Percentiles rank a stretch among this genome's conserved stretches.
Conservation (phyloP, 2,329 filamentous ascomycete genomes). For the Cladosporium oxysporum region DNA sequence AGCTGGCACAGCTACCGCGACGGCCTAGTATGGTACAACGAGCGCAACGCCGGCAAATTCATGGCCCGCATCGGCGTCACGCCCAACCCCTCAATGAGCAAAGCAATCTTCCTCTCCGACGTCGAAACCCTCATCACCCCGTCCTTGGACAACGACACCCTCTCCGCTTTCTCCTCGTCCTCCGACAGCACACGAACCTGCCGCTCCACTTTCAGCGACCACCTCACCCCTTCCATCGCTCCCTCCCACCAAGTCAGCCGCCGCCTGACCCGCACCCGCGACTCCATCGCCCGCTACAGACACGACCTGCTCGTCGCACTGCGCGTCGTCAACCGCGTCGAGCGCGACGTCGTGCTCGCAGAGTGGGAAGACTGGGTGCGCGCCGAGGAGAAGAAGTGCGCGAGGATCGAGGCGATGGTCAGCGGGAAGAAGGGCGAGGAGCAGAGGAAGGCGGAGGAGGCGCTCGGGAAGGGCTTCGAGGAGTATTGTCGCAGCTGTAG, state of each 20-base stretch:
- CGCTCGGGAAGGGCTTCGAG: conserved; percentile 55
- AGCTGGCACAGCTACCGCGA: conserved; percentile 73
- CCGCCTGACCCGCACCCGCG: conserved; percentile 75
- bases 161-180: conserved; percentile 13
- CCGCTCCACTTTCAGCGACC: conserved; percentile 36
- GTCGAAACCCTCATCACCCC: conserved; percentile 62
- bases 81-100: conserved; percentile 79
- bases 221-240: conserved; percentile 25
- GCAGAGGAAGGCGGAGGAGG: conserved; percentile 31
- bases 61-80: conserved; percentile 80
- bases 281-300: conserved; percentile 78
- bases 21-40: conserved; percentile 78
- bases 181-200: conserved; percentile 29
- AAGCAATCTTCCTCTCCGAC: conserved; percentile 79
- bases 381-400: conserved; percentile 76
- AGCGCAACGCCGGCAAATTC: conserved; percentile 76
- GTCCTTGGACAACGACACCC: conserved; percentile 32
- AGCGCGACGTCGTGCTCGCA: conserved; percentile 78
- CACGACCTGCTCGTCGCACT: conserved; percentile 91
- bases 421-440: conserved; percentile 32
- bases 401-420: conserved; percentile 58
- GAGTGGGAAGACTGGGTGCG: conserved; percentile 94
- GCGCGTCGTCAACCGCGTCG: conserved; percentile 84
- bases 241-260: conserved; percentile 23
- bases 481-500: conserved; percentile 63